Conservation (phyloP, 1,284 basidiomycete species). For the Vanrija sp. region DNA sequence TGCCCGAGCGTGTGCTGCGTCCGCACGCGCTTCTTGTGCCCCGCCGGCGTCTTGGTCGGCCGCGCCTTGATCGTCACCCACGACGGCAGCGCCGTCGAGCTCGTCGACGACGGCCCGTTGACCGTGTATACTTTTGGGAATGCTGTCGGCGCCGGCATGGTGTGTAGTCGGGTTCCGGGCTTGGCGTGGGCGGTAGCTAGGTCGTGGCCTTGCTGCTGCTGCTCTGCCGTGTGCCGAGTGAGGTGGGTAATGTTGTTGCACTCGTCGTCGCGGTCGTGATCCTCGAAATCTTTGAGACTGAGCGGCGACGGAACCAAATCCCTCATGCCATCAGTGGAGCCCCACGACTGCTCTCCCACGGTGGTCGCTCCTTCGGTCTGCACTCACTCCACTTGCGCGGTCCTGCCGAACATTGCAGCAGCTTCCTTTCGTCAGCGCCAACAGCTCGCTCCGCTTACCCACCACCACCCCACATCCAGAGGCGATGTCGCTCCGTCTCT, state of each 20-base stretch:
- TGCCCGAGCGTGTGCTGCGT: constrained; percentile 47
- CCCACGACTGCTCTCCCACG: neutral
- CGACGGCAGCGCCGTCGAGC: constrained; percentile 78
- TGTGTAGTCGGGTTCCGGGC: neutral
- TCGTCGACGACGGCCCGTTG: constrained; percentile 76
- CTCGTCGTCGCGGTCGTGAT: neutral
- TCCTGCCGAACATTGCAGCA: too few species aligned
- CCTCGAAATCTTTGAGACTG: constrained; percentile 11
- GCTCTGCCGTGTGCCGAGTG: neutral
- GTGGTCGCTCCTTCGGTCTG: too few species aligned
- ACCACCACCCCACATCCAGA: neutral
- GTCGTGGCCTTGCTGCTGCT: too few species aligned
- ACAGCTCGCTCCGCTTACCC: too few species aligned
- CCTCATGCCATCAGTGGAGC: neutral
- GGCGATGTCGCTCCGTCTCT: constrained; percentile 12
- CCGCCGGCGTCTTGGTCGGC: constrained; percentile 25
- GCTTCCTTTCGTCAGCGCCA: neutral
- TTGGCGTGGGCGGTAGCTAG: neutral
- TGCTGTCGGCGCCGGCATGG: constrained; percentile 24
- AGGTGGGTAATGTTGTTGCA: neutral
- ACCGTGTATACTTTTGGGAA: constrained; percentile 82
- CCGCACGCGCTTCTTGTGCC: constrained; percentile 45
- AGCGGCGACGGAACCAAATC: constrained; percentile 8
- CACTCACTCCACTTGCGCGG: too few species aligned
- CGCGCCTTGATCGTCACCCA: constrained; percentile 70